A percentile compares a stretch with the other conserved stretches of the same genome.
These are phyloP conservation scores for Tetradesmus lagerheimii DNA, from an alignment of 139 green algal genomes.

Conservation along the genomic window DNA sequence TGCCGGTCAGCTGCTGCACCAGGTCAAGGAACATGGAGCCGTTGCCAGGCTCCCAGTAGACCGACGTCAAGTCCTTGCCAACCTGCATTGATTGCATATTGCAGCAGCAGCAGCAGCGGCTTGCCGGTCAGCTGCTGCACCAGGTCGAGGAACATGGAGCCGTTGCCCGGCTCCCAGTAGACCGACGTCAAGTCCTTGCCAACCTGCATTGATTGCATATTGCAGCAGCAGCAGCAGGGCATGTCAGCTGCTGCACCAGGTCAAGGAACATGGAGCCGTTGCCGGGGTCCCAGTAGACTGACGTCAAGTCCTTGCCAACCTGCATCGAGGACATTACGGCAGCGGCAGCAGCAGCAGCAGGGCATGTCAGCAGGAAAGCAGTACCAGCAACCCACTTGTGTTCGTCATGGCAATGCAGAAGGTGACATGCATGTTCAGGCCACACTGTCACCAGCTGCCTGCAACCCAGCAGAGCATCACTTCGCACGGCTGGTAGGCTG, in stretches of 20 bases:
- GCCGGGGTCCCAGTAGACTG: conserved; percentile 75
- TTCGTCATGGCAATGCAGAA: background rate
- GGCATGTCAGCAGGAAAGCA: background rate
- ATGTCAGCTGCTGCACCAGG: conserved; percentile 67
- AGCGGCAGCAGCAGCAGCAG: conserved; percentile 47
- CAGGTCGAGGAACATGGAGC: conserved; percentile 75
- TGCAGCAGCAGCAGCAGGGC: conserved; percentile 65
- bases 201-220: conserved; percentile 32
- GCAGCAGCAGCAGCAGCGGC: conserved; percentile 63
- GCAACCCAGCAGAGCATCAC: too few relatives aligned
- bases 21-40: conserved; percentile 76
- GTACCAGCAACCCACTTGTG: background rate
- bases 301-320: conserved; percentile 43
- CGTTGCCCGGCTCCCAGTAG: conserved; percentile 82
- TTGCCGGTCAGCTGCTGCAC: conserved; percentile 63
- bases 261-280: conserved; percentile 80
- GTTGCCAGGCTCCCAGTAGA: conserved; percentile 81
- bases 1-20: conserved; percentile 62
- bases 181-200: conserved; percentile 35
- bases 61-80: conserved; percentile 32
- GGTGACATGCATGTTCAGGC: background rate
- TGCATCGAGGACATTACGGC: conserved; percentile 52
- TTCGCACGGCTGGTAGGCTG: too few relatives aligned
- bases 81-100: conserved; percentile 33
- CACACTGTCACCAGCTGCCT: too few relatives aligned